Evolutionary conservation across 1,139 yeast species (phyloP).

Genomic region (Yamadazyma triangularis): DNA sequence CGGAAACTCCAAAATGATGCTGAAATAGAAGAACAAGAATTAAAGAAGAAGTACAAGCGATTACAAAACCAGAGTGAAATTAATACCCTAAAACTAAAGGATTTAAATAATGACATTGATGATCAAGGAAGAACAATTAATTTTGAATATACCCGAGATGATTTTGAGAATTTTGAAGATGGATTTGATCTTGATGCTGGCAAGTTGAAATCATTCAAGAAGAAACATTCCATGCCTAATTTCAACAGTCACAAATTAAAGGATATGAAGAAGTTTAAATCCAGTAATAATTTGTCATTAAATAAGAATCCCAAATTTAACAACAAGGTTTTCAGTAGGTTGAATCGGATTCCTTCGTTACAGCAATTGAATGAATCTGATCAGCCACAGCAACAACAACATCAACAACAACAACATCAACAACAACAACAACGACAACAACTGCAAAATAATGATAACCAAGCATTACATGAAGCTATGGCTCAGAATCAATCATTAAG

Average conservation of each 20-base stretch:
- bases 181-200: conserved; percentile 19
- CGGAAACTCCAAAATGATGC: conserved; percentile 29
- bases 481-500: conserved; percentile 11
- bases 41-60: conserved; percentile 16
- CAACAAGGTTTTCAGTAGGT: conserved; percentile 26
- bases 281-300: conserved; percentile 2
- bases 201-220: conserved; percentile 4
- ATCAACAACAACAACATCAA: too few species aligned
- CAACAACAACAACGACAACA: too few species aligned
- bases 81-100: conserved; percentile 29
- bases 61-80: conserved; percentile 14
- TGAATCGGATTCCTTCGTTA: conserved; percentile 19
- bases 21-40: conserved; percentile 31
- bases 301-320: conserved; percentile 4
- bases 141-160: conserved; percentile 36
- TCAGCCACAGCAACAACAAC: too few species aligned
- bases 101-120: conserved; percentile 8
- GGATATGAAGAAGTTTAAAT: conserved; percentile 4
- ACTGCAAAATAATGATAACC: conserved; percentile 22
- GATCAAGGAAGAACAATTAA: conserved; percentile 23
- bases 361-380: conserved; percentile 1
- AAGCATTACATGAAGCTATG: conserved; percentile 28
- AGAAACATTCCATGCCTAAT: conserved; percentile 27
- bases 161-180: conserved; percentile 36
- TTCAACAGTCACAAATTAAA: conserved; percentile 7